A percentile compares a stretch with the other conserved stretches of the same genome.
Evolutionary conservation across 352 stramenopile species (phyloP).

Genomic region (Hyphochytrium catenoides): DNA sequence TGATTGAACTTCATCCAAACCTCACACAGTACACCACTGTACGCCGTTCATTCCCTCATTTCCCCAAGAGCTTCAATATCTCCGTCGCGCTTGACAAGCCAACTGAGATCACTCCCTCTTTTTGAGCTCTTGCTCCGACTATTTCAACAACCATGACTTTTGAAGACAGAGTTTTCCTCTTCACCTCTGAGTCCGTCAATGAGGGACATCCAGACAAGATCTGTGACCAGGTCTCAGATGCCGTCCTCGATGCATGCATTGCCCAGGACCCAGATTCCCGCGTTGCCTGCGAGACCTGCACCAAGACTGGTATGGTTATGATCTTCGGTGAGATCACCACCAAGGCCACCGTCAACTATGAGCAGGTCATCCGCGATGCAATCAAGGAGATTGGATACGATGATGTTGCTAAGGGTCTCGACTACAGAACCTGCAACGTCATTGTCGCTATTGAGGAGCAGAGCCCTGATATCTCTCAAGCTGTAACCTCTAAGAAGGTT

Average conservation of each 20-base stretch:
- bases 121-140: too few species aligned
- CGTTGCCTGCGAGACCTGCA: slow-evolving; percentile 95
- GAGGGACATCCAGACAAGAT: slow-evolving; percentile 97
- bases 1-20: too few species aligned
- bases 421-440: slow-evolving; percentile 99
- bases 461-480: slow-evolving; percentile 95
- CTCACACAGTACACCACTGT: too few species aligned
- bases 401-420: slow-evolving; percentile 92
- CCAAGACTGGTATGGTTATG: slow-evolving; percentile 99
- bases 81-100: too few species aligned
- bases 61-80: too few species aligned
- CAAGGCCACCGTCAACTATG: slow-evolving; percentile 96
- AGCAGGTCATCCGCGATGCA: slow-evolving; percentile 94
- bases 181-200: slow-evolving; percentile 97
- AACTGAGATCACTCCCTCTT: too few species aligned
- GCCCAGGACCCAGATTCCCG: slow-evolving; percentile 91
- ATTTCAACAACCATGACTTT: too few species aligned
- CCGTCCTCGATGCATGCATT: slow-evolving; percentile 93
- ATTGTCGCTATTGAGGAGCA: slow-evolving; percentile 99
- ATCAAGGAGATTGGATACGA: slow-evolving; percentile 99
- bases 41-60: too few species aligned
- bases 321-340: slow-evolving; percentile 99
- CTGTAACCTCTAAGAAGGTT: slow-evolving; percentile 85
- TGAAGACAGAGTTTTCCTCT: slow-evolving; percentile 73
- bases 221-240: slow-evolving; percentile 96